phyloP scores from a whole-genome alignment of 306 rosid species.

The Lagenaria siceraria region DNA sequence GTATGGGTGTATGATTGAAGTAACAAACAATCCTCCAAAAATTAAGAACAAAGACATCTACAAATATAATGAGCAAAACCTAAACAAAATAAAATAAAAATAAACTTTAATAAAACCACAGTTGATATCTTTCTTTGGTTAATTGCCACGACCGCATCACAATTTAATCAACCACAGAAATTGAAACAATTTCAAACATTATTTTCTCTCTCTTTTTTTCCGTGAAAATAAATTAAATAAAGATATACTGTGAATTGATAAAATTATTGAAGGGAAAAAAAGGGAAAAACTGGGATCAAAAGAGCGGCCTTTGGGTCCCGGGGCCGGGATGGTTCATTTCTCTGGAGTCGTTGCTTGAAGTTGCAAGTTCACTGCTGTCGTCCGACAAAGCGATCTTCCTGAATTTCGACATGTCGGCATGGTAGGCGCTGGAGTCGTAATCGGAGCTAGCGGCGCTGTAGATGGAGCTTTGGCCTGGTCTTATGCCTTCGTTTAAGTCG shows the following conservation, averaged over 20 bases:
- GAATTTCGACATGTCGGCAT: slow-evolving; percentile 47
- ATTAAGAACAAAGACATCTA: neutral
- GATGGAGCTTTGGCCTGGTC: slow-evolving; percentile 8
- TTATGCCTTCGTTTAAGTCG: slow-evolving; percentile 50
- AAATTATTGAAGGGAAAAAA: no score
- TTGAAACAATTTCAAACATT: neutral
- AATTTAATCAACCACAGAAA: neutral
- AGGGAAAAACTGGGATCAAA: neutral
- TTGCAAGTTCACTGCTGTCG: slow-evolving; percentile 25
- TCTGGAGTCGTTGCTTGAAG: slow-evolving; percentile 38
- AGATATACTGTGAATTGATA: neutral
- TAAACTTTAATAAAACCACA: neutral
- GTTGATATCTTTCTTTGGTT: neutral
- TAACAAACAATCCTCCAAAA: no score
- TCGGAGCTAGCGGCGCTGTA: slow-evolving; percentile 30
- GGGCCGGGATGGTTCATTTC: slow-evolving; percentile 12
- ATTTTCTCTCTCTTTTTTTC: neutral
- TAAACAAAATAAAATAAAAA: neutral
- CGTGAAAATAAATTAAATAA: neutral
- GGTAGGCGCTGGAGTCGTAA: slow-evolving; percentile 40
- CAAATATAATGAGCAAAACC: neutral
- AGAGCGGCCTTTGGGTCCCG: neutral
- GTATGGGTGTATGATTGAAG: no score
- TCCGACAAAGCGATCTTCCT: slow-evolving; percentile 44
- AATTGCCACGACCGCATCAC: neutral